phyloP scores from a whole-genome alignment of 148 eudicot species.

The Vaccinium macrocarpon region DNA sequence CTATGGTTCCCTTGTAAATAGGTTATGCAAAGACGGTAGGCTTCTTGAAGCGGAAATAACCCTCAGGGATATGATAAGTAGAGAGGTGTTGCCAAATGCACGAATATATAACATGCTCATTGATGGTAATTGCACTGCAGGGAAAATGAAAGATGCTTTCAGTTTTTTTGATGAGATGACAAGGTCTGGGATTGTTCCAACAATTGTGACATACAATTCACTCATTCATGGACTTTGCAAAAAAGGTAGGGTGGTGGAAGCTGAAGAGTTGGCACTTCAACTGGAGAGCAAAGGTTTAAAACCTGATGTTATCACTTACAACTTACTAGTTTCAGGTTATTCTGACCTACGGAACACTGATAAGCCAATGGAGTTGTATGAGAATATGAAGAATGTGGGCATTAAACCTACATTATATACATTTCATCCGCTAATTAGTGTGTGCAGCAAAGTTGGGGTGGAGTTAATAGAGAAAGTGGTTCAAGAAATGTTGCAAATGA shows the following conservation, averaged over 20 bases:
- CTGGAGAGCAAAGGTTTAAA: slow-evolving; percentile 48
- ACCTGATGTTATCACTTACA: slow-evolving; percentile 72
- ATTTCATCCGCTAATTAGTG: slow-evolving; percentile 54
- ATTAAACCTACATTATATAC: slow-evolving; percentile 64
- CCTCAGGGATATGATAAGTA: slow-evolving; percentile 58
- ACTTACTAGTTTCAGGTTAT: slow-evolving; percentile 60
- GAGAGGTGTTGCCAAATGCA: slow-evolving; percentile 59
- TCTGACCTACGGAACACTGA: slow-evolving; percentile 35
- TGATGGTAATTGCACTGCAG: slow-evolving; percentile 57
- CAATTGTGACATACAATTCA: slow-evolving; percentile 69
- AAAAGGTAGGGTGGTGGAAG: slow-evolving; percentile 62
- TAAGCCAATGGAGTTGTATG: slow-evolving; percentile 60
- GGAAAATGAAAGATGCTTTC: slow-evolving; percentile 51
- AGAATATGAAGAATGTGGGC: slow-evolving; percentile 51
- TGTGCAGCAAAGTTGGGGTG: slow-evolving; percentile 32
- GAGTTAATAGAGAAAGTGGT: slow-evolving; percentile 44
- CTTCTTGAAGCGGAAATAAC: slow-evolving; percentile 69
- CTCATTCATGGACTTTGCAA: slow-evolving; percentile 69
- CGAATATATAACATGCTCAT: slow-evolving; percentile 74
- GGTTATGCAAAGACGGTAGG: slow-evolving; percentile 68
- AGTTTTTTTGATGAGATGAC: slow-evolving; percentile 58
- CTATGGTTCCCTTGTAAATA: slow-evolving; percentile 74
- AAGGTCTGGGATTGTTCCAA: slow-evolving; percentile 47
- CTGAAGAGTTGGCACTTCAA: slow-evolving; percentile 50
- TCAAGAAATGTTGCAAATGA: slow-evolving; percentile 51